phyloP scores from a whole-genome alignment of 1,284 basidiomycete species.

The Cystobasidiaceae sp. region DNA sequence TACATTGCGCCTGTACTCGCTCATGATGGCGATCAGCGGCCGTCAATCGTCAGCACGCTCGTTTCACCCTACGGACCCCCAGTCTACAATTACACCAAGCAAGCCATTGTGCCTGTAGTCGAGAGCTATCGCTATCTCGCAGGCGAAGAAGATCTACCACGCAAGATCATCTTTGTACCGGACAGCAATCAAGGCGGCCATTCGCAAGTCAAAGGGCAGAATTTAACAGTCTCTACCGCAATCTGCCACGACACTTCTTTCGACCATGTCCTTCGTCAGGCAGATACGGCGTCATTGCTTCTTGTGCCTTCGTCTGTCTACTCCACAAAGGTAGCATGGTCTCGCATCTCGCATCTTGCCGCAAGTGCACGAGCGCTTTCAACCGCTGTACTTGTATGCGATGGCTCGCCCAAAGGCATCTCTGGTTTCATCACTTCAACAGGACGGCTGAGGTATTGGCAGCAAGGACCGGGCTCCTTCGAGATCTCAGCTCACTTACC shows the following conservation, averaged over 20 bases:
- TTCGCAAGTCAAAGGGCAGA: not conserved
- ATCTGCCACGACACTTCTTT: conserved; percentile 28
- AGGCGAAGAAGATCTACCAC: not conserved
- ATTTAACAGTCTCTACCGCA: conserved; percentile 9
- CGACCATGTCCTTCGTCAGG: conserved; percentile 12
- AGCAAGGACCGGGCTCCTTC: conserved; percentile 18
- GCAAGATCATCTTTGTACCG: conserved; percentile 3
- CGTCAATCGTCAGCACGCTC: not conserved
- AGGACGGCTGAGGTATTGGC: conserved; percentile 14
- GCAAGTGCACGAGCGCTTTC: not conserved
- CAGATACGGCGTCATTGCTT: not conserved
- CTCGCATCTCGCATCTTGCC: conserved; percentile 2
- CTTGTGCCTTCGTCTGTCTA: conserved; percentile 27
- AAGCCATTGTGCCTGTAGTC: conserved; percentile 20
- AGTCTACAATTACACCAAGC: conserved; percentile 18
- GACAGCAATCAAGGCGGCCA: not conserved
- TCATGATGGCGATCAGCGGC: not conserved
- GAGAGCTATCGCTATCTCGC: conserved; percentile 7
- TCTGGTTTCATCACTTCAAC: conserved; percentile 16
- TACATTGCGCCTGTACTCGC: not conserved
- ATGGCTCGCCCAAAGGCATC: conserved; percentile 6
- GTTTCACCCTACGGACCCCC: not conserved
- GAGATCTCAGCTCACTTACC: not conserved
- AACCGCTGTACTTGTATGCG: conserved; percentile 9
- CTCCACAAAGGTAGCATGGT: conserved; percentile 13